Conservation (phyloP, 129 eudicot genomes). For the Escallonia herrerae region DNA sequence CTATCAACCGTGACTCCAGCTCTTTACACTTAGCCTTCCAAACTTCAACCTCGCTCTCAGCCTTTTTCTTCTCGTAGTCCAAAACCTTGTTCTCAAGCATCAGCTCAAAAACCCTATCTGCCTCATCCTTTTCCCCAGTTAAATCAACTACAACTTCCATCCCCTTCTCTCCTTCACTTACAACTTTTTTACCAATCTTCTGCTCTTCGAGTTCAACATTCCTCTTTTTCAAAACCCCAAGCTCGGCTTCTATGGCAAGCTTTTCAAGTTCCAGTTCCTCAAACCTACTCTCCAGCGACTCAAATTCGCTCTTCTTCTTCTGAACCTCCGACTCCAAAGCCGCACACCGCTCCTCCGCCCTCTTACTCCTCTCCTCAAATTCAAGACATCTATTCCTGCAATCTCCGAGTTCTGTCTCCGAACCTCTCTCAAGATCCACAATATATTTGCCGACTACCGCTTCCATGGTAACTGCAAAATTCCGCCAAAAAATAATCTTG, state of each 20-base stretch:
- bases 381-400: conserved; percentile 21
- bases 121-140: conserved; percentile 14
- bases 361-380: conserved; percentile 25
- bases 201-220: conserved; percentile 32
- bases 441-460: conserved; percentile 1
- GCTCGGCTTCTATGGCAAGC: conserved; percentile 21
- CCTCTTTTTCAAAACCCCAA: conserved; percentile 33
- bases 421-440: conserved; percentile 12
- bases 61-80: conserved; percentile 53
- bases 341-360: conserved; percentile 23
- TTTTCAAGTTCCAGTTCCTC: conserved; percentile 18
- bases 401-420: conserved; percentile 18
- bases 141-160: conserved; percentile 8
- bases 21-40: conserved; percentile 39
- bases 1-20: conserved; percentile 19
- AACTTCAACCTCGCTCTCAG: conserved; percentile 32
- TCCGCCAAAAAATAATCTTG: background rate
- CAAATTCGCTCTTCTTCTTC: conserved; percentile 11
- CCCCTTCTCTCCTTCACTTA: conserved; percentile 1
- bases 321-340: conserved; percentile 28
- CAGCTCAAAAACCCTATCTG: conserved; percentile 22
- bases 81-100: conserved; percentile 47
- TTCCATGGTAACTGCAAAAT: background rate
- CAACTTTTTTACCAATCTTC: conserved; percentile 3
- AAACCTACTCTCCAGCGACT: conserved; percentile 14